Conservation (phyloP, 257 asterid species). For the Paraleonurus japonicus region DNA sequence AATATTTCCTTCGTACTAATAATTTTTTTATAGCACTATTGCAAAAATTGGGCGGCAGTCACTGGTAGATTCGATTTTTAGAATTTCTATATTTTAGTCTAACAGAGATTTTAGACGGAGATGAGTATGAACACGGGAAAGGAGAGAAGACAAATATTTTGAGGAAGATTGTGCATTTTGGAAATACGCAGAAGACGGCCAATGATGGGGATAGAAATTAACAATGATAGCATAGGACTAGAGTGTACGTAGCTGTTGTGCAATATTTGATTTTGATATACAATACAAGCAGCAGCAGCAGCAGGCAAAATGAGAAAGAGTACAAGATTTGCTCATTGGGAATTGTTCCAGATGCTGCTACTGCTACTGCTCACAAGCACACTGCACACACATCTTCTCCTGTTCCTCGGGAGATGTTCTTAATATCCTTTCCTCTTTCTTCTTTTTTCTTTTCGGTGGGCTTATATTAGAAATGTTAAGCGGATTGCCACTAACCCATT, state of each 20-base stretch:
- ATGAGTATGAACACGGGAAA: too few species aligned
- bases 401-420: slow-evolving; percentile 1
- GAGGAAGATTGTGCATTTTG: slow-evolving; percentile 7
- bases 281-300: too few species aligned
- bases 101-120: too few species aligned
- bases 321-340: slow-evolving; percentile 6
- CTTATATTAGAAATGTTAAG: too few species aligned
- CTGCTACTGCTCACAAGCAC: slow-evolving; percentile 7
- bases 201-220: not conserved
- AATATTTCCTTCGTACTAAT: too few species aligned
- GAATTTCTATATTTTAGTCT: too few species aligned
- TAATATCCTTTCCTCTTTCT: not conserved
- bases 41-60: too few species aligned
- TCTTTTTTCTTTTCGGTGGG: not conserved
- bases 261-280: slow-evolving; percentile 10
- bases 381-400: not conserved
- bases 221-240: not conserved
- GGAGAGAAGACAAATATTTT: too few species aligned
- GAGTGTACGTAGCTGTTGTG: slow-evolving; percentile 26
- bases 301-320: too few species aligned
- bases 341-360: slow-evolving; percentile 21
- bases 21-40: too few species aligned
- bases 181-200: not conserved
- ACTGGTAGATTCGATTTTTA: too few species aligned
- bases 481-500: too few species aligned